Evolutionary conservation across 2,329 filamentous ascomycete species (phyloP), one percentile per base, ranked within the genome.

Genomic region (Colletotrichum melonis): DNA sequence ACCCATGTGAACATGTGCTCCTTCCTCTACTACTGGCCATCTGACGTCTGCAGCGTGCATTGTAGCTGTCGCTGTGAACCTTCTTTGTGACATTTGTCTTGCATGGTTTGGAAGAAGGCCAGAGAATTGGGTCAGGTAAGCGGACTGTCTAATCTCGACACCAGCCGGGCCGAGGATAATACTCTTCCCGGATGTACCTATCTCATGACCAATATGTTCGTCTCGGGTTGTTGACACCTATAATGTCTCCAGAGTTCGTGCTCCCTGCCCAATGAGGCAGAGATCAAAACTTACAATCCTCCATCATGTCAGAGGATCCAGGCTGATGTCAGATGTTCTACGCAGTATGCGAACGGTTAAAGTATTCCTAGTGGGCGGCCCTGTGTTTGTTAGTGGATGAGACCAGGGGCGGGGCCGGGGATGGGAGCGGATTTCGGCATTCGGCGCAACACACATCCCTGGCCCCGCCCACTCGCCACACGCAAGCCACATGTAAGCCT

Each of bases 351-450:
- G n/a, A n/a, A 22, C n/a, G 49, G 22, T 35, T 12, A 42, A 8
- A 6, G 3, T 22, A 14, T n/a, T 22, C 19, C 28, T 22, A 42
- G 30, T 19, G 35, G 46, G n/a, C 63, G 32, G 54, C 14, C 63
- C 49, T 57, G 2, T 7, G 28, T 56, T 32, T n/a, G 28, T 35
- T 38, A 9, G 52, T 1, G 24, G 22, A 54, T 63, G 19, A 49
- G 42, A 9, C 19, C 1, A 22, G 16, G 19, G 19, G 19, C 19
- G 19, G 42, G 19, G 8, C 19, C 19, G 19, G 42, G 1, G 11
- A 8, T 22, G 3, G 2, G 3, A 26, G 14, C 65, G 69, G 66
- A 35, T 0, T 72, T 63, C 69, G 69, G 69, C 11, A 5, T 63
- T 56, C 32, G 32, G 28, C 1, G 0, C 3, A 30, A 16, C 16